Evolutionary conservation across 2,329 filamentous ascomycete genomes (phyloP), one percentile per base, ranked within the genome.

Genomic region (Clarireedia paspali): DNA sequence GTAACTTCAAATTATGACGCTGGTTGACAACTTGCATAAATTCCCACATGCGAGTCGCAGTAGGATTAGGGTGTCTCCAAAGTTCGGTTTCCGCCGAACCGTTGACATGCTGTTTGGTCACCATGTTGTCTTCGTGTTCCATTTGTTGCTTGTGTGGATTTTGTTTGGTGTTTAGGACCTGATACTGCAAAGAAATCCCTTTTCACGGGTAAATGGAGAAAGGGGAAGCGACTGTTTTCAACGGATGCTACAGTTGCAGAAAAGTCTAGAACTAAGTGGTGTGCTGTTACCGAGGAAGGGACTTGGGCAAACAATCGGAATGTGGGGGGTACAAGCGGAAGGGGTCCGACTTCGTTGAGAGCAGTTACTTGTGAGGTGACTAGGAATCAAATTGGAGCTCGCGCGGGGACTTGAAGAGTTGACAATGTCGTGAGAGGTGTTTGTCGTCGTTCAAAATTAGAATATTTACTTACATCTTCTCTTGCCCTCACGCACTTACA

Each of bases 21-120:
- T 79, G 68, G 70, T 87, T 89, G 61, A 95, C 77, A 52, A 76
- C 75, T 63, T 84, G 75, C 62, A 90, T 78, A 70, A 94, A 95
- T 50, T 76, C 76, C 74, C 80, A 84, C 77, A 92, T 88, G 55
- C 80, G 79, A 6, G 88, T 92, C 40, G 78, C 78, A 47, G 79
- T 70, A 6, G 88, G 88, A 63, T 80, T 72, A 36, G 81, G 75
- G 70, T 91, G 88, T 59, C 78, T 77, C 89, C 89, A 94, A 45
- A 95, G 77, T 67, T n/a, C 17, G 1, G 38, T 40, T n/a, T 7
- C 38, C 6, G 15, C 27, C 10, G 27, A 30, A 30, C 27, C 27
- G 27, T 30, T 30, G 27, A 30, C 27, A 40, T 40, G 15, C 38
- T 6, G 17, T 40, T 40, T 40, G 38, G 14, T 15, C 15, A 14